Evolutionary conservation across 2,329 filamentous ascomycete species (phyloP).

Genomic region (Arthrobotrys megalospora): DNA sequence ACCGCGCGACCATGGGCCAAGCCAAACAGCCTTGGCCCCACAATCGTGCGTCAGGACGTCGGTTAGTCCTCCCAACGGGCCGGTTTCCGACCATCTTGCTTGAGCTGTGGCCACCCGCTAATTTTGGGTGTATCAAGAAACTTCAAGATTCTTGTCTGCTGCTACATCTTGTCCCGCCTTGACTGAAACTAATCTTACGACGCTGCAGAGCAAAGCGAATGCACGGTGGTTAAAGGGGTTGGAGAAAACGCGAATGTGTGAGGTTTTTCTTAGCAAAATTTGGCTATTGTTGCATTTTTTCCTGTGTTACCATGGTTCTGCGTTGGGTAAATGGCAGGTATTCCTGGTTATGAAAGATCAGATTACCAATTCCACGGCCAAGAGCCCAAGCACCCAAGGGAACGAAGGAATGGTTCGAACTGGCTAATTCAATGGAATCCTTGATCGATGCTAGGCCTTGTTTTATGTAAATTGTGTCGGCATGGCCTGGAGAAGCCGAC

Average conservation of each 20-base stretch:
- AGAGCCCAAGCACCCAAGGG: slow-evolving; percentile 20
- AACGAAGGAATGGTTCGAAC: not conserved
- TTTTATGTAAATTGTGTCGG: slow-evolving; percentile 22
- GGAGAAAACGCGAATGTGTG: not conserved
- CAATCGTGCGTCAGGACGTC: slow-evolving; percentile 44
- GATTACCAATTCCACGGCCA: slow-evolving; percentile 26
- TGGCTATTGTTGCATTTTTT: slow-evolving; percentile 39
- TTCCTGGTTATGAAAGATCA: slow-evolving; percentile 36
- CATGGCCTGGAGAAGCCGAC: not conserved
- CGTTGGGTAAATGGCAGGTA: slow-evolving; percentile 38
- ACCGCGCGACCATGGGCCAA: slow-evolving; percentile 42
- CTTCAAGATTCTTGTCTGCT: slow-evolving; percentile 19
- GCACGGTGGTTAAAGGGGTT: not conserved
- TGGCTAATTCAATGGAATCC: slow-evolving; percentile 5
- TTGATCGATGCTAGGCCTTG: not conserved
- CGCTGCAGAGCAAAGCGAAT: not conserved
- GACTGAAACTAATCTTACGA: slow-evolving; percentile 18
- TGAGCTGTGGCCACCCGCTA: slow-evolving; percentile 42
- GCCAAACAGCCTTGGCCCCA: slow-evolving; percentile 42
- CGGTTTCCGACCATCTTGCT: slow-evolving; percentile 47
- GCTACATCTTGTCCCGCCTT: slow-evolving; percentile 36
- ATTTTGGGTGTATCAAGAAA: slow-evolving; percentile 55
- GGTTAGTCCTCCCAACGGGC: slow-evolving; percentile 50
- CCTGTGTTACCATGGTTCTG: slow-evolving; percentile 44
- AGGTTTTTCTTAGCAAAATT: slow-evolving; percentile 7